A percentile compares a stretch with the other conserved stretches of the same genome.
Evolutionary conservation across 1,139 yeast species (phyloP).

Genomic region (Pichia sp.): DNA sequence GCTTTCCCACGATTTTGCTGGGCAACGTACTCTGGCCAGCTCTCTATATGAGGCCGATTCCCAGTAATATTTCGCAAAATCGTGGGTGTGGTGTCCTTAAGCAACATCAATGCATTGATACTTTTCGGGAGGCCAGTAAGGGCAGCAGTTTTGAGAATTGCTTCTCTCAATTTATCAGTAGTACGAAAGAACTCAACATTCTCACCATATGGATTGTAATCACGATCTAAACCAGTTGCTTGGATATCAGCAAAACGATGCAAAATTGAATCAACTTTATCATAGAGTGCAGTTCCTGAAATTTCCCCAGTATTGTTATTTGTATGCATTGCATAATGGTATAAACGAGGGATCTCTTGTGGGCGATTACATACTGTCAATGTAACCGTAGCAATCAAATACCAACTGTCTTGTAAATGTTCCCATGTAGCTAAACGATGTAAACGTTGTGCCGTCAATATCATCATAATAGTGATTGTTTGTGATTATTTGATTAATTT

Average conservation of each 20-base stretch:
- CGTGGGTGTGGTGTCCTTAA: conserved; percentile 61
- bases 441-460: conserved; percentile 59
- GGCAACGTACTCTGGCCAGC: conserved; percentile 16
- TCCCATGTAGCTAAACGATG: conserved; percentile 44
- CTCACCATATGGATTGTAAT: conserved; percentile 6
- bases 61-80: conserved; percentile 28
- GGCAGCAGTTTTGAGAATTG: conserved; percentile 70
- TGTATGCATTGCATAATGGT: conserved; percentile 60
- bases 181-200: conserved; percentile 22
- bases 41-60: conserved; percentile 14
- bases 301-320: conserved; percentile 9
- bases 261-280: conserved; percentile 12
- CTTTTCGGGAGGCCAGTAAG: conserved; percentile 79
- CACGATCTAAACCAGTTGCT: conserved; percentile 13
- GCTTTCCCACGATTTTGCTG: conserved; percentile 46
- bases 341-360: conserved; percentile 67
- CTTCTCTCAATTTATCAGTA: conserved; percentile 65
- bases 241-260: conserved; percentile 16
- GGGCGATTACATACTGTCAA: conserved; percentile 79
- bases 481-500: too few relatives aligned
- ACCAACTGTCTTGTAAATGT: conserved; percentile 46
- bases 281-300: conserved; percentile 27
- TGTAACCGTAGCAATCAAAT: conserved; percentile 71
- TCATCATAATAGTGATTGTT: conserved; percentile 12
- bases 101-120: conserved; percentile 66